A percentile compares a stretch with the other conserved stretches of the same genome.
These are phyloP conservation scores for Dichomitus squalens DNA, from an alignment of 1,284 basidiomycete genomes.

Conservation along the genomic window DNA sequence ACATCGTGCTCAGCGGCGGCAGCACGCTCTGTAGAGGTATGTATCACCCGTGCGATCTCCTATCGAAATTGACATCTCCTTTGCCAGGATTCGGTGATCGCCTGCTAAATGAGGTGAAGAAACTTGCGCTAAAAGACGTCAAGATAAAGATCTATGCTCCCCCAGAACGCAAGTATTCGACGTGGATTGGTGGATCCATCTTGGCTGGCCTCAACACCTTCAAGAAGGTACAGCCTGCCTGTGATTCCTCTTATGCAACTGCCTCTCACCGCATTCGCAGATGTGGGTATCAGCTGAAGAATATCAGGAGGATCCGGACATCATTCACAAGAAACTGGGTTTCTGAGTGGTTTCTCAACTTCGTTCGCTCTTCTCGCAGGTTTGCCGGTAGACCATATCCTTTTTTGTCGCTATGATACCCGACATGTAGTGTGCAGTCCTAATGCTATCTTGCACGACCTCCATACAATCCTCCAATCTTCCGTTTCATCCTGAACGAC, in stretches of 20 bases:
- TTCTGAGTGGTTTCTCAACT: constrained; percentile 47
- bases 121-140: constrained; percentile 93
- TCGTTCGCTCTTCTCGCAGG: constrained; percentile 22
- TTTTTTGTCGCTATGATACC: constrained; percentile 35
- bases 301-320: constrained; percentile 98
- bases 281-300: constrained; percentile 99
- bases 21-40: constrained; percentile 92
- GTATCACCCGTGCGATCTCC: constrained; percentile 19
- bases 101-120: constrained; percentile 94
- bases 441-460: constrained; percentile 24
- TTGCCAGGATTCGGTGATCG: constrained; percentile 91
- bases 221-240: constrained; percentile 75
- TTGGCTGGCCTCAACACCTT: constrained; percentile 95
- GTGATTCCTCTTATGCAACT: neutral
- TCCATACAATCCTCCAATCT: neutral
- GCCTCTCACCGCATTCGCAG: constrained; percentile 43
- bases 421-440: constrained; percentile 30
- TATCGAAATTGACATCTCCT: constrained; percentile 1
- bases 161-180: constrained; percentile 99
- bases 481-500: neutral
- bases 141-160: constrained; percentile 99
- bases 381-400: constrained; percentile 30
- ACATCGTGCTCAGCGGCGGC: constrained; percentile 96
- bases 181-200: constrained; percentile 99
- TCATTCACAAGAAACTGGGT: constrained; percentile 91